Percentiles rank a stretch among this genome's conserved stretches.
Evolutionary conservation across 495 filamentous ascomycete species (phyloP).

Genomic region (Delitschia confertaspora): DNA sequence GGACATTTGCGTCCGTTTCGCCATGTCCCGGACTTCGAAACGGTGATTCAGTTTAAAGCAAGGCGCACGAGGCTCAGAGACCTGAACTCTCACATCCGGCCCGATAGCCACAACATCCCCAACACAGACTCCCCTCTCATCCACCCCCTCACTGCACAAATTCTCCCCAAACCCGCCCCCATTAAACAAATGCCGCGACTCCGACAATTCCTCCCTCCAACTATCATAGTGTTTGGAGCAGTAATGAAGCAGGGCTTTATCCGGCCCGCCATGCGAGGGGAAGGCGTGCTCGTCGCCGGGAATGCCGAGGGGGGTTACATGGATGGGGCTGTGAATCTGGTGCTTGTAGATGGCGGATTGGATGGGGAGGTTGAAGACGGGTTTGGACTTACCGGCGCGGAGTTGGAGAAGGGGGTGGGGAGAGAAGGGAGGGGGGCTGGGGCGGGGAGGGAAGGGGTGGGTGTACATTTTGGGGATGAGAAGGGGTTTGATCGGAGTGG

Average conservation of each 20-base stretch:
- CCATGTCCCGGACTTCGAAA: conserved; percentile 42
- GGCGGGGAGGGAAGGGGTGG: conserved; percentile 1
- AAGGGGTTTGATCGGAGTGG: too few relatives aligned
- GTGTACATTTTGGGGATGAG: not conserved
- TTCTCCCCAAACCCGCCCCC: conserved; percentile 53
- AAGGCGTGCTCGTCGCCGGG: conserved; percentile 49
- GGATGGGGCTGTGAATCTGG: conserved; percentile 32
- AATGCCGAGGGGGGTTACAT: conserved; percentile 40
- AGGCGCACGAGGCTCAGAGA: conserved; percentile 16
- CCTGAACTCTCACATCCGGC: conserved; percentile 31
- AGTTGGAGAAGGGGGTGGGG: conserved; percentile 43
- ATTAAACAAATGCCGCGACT: conserved; percentile 37
- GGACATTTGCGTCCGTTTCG: conserved; percentile 42
- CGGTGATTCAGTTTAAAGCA: conserved; percentile 28
- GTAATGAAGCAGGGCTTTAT: conserved; percentile 52
- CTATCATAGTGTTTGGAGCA: conserved; percentile 45
- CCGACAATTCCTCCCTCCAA: conserved; percentile 41
- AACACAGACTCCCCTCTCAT: conserved; percentile 51
- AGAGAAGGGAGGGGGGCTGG: conserved; percentile 12
- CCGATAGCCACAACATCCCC: conserved; percentile 44
- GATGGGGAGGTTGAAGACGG: conserved; percentile 36
- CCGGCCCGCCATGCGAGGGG: conserved; percentile 45
- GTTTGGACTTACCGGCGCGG: conserved; percentile 46
- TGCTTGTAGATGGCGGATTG: conserved; percentile 46
- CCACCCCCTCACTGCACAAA: conserved; percentile 41